Base-by-base conservation (phyloP, 177 flowering plant species). In the Telopea speciosissima region DNA sequence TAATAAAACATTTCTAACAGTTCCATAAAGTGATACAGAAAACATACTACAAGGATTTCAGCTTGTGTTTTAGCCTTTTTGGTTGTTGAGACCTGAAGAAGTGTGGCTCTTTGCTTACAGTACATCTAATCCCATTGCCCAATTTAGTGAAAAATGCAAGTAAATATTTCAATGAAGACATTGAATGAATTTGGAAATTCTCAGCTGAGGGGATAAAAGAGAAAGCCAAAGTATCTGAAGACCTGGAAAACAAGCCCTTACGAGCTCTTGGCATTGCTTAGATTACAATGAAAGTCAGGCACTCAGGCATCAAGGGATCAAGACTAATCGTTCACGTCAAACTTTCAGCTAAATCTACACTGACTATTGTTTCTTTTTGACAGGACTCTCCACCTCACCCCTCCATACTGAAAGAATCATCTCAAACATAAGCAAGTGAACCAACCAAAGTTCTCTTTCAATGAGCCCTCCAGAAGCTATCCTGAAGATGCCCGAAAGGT, bases 371-470 rank as follows among this genome's bases (percentile, higher is more conserved):
- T 69, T 14, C 72, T 60, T n/a, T 19, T 49, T 59, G 67, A 76
- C 73, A 74, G 22, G 65, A 77, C 81, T 70, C 58, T 73, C 79
- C 84, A 84, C 86, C 87, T 73, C 68, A 79, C 83, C 80, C 82
- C 40, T 36, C 40, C 72, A 82, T 52, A 14, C 36, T 76, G 93
- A 91, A 71, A 84, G 40, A 67, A 72, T 78, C 84, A 73, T 71
- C 72, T 72, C 90, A 79, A 78, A 11, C 73, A 77, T 74, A 83
- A 71, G 72, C 82, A 83, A 52, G 58, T 82, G 26, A 84, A 68
- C 54, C 78, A 64, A 22, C 98, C 94, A 25, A 81, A 76, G 66
- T 86, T 89, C 77, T 90, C 97, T 19, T 91, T 88, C 44, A 91
- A 93, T 78, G 80, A 79, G 66, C 82, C 79, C 67, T 76, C 87